Percentiles rank a stretch among this genome's conserved stretches.
These are phyloP conservation scores for Nephromyces sp. DNA, from an alignment of 169 alveolate species.

Conservation along the genomic window DNA sequence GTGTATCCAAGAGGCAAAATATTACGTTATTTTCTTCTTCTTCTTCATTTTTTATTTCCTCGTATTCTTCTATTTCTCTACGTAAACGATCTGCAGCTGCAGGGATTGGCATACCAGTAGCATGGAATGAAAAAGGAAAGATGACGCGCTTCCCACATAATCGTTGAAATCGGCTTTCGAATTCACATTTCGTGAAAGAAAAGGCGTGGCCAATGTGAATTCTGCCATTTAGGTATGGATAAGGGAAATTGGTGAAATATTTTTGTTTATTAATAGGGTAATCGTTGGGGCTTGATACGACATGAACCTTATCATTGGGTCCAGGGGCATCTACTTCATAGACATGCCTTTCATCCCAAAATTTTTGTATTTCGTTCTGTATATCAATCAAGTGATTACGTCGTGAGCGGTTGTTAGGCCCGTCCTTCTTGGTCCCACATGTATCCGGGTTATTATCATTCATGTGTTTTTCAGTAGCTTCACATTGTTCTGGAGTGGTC, in stretches of 20 bases:
- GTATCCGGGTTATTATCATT: too few relatives aligned
- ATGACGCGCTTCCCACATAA: conserved; percentile 84
- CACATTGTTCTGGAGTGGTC: too few relatives aligned
- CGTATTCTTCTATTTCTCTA: conserved; percentile 18
- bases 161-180: conserved; percentile 88
- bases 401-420: too few relatives aligned
- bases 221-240: conserved; percentile 98
- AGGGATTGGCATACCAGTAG: conserved; percentile 76
- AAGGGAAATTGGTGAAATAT: conserved; percentile 92
- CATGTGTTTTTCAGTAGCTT: too few relatives aligned
- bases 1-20: too few relatives aligned
- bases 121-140: conserved; percentile 97
- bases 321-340: conserved; percentile 34
- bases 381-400: conserved; percentile 28
- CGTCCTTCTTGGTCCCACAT: too few relatives aligned
- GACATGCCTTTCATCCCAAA: conserved; percentile 27
- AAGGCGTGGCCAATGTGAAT: conserved; percentile 98
- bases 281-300: neutral
- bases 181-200: conserved; percentile 91
- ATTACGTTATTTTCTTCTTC: conserved; percentile 15
- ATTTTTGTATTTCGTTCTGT: conserved; percentile 21
- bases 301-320: neutral
- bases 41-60: neutral
- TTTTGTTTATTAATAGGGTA: conserved; percentile 47
- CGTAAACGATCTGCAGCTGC: conserved; percentile 24